Evolutionary conservation across 306 rosid species (phyloP).

Genomic region (Quercus ilex): DNA sequence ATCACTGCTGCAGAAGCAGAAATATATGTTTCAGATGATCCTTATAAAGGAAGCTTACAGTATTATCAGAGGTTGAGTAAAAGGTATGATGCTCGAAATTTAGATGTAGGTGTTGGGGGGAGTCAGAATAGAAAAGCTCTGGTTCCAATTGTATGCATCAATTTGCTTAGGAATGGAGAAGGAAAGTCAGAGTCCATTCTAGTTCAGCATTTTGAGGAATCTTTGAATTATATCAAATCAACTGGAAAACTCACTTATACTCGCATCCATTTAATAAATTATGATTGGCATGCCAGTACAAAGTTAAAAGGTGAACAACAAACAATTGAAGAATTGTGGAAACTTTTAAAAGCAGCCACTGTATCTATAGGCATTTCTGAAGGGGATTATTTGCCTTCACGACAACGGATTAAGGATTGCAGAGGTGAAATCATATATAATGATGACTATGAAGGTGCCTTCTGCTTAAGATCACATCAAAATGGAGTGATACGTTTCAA

Average conservation of each 20-base stretch:
- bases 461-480: slow-evolving; percentile 90
- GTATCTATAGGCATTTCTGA: slow-evolving; percentile 73
- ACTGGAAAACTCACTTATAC: slow-evolving; percentile 69
- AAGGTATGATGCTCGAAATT: slow-evolving; percentile 77
- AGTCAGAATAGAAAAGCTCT: slow-evolving; percentile 57
- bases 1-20: slow-evolving; percentile 98
- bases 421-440: slow-evolving; percentile 77
- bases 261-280: slow-evolving; percentile 72
- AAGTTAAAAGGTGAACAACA: slow-evolving; percentile 86
- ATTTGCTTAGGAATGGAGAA: slow-evolving; percentile 90
- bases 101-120: slow-evolving; percentile 44
- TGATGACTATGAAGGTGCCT: slow-evolving; percentile 77
- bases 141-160: slow-evolving; percentile 88
- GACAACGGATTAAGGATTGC: slow-evolving; percentile 74
- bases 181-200: slow-evolving; percentile 88
- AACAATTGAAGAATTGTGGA: slow-evolving; percentile 97
- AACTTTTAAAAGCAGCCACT: slow-evolving; percentile 76
- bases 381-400: slow-evolving; percentile 93
- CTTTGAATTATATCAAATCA: slow-evolving; percentile 70
- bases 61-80: slow-evolving; percentile 83
- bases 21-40: slow-evolving; percentile 91
- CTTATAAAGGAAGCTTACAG: slow-evolving; percentile 81
- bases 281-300: slow-evolving; percentile 93
- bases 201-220: slow-evolving; percentile 93
- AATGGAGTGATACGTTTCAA: slow-evolving; percentile 91